Conservation (phyloP, 225 moss, liverwort and hornwort genomes). For the Thuidium tamariscinum region DNA sequence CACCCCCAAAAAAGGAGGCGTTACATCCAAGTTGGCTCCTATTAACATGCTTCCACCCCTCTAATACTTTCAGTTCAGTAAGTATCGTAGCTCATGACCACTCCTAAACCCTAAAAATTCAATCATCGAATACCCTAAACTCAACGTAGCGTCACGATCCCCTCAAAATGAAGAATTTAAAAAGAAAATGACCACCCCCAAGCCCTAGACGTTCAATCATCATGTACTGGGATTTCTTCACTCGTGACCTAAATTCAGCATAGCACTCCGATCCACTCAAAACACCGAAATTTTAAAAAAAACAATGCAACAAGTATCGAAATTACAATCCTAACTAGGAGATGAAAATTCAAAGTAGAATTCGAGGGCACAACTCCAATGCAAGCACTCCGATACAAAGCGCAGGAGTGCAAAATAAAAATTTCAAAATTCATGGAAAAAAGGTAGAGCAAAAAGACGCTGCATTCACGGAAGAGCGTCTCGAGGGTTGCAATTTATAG, state of each 20-base stretch:
- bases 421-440: not conserved
- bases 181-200: not conserved
- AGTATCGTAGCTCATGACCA: not conserved
- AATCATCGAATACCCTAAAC: not conserved
- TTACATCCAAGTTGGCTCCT: too few relatives aligned
- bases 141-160: not conserved
- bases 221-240: not conserved
- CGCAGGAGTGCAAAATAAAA: not conserved
- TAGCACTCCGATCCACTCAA: not conserved
- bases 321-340: not conserved
- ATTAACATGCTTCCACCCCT: too few relatives aligned
- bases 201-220: not conserved
- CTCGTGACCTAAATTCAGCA: not conserved
- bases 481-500: not conserved
- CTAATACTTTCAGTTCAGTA: not conserved
- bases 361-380: not conserved
- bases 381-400: not conserved
- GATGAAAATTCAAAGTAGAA: not conserved
- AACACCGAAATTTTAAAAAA: not conserved
- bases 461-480: not conserved
- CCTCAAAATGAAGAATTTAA: not conserved
- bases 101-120: not conserved
- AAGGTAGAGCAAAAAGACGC: not conserved
- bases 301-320: not conserved
- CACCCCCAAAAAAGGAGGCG: too few relatives aligned